Conservation (phyloP, 805 yeast species). For the Ogataea kodamae region DNA sequence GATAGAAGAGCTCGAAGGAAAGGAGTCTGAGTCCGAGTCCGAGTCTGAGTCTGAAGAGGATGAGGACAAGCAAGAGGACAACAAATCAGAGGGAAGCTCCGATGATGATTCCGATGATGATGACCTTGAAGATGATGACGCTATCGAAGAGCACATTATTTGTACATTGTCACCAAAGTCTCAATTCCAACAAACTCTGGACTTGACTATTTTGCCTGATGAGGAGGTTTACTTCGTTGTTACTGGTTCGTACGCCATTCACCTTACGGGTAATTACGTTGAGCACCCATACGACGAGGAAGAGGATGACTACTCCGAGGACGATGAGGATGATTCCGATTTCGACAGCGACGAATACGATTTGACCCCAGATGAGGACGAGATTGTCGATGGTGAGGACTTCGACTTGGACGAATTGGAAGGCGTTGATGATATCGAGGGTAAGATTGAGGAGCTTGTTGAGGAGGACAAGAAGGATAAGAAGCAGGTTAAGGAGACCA, state of each 20-base stretch:
- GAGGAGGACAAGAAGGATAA: slow-evolving; percentile 41
- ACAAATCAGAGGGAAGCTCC: slow-evolving; percentile 30
- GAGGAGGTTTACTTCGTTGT: slow-evolving; percentile 94
- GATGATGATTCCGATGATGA: slow-evolving; percentile 53
- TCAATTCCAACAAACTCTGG: slow-evolving; percentile 86
- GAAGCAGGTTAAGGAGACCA: slow-evolving; percentile 20
- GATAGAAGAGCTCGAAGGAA: slow-evolving; percentile 24
- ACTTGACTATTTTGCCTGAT: slow-evolving; percentile 84
- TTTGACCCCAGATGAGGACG: slow-evolving; percentile 77
- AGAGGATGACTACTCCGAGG: slow-evolving; percentile 47
- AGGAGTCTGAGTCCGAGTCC: slow-evolving; percentile 4
- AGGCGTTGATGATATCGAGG: slow-evolving; percentile 66
- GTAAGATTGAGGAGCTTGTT: slow-evolving; percentile 69
- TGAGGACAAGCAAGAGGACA: slow-evolving; percentile 30
- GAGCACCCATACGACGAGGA: slow-evolving; percentile 89
- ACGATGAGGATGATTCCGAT: slow-evolving; percentile 43
- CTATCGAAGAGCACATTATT: slow-evolving; percentile 76
- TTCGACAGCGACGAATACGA: slow-evolving; percentile 55
- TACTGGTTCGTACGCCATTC: slow-evolving; percentile 92
- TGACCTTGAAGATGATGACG: slow-evolving; percentile 63
- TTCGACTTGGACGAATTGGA: slow-evolving; percentile 61
- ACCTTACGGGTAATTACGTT: slow-evolving; percentile 91
- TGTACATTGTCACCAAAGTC: slow-evolving; percentile 87
- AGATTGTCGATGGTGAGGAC: slow-evolving; percentile 47
- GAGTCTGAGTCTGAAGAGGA: slow-evolving; percentile 26